phyloP scores from a whole-genome alignment of 495 filamentous ascomycete genomes.

The Xylaria acuta region DNA sequence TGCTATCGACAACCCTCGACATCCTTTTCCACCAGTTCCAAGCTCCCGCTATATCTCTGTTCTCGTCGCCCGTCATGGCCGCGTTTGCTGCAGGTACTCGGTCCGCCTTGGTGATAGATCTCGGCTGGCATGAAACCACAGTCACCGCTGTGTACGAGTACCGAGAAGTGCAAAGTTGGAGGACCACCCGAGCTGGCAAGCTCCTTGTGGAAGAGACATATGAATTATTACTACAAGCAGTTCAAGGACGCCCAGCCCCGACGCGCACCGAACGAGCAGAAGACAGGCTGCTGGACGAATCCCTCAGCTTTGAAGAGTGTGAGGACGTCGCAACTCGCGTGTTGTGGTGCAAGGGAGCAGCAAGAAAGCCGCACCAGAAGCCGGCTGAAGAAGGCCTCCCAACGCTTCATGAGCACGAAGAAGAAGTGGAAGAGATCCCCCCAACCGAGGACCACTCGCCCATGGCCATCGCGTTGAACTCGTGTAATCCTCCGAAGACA shows the following conservation, averaged over 20 bases:
- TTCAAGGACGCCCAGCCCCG: constrained; percentile 33
- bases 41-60: constrained; percentile 78
- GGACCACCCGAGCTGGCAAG: constrained; percentile 77
- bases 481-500: constrained; percentile 52
- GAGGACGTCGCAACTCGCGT: constrained; percentile 77
- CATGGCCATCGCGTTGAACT: constrained; percentile 57
- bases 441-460: constrained; percentile 38
- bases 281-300: constrained; percentile 38
- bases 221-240: constrained; percentile 59
- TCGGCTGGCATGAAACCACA: constrained; percentile 89
- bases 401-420: constrained; percentile 58
- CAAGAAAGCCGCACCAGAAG: constrained; percentile 34
- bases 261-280: constrained; percentile 31
- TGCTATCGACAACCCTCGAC: constrained; percentile 76
- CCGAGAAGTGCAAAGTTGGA: constrained; percentile 69
- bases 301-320: constrained; percentile 72
- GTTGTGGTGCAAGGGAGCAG: constrained; percentile 70
- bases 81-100: constrained; percentile 82
- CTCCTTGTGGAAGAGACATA: constrained; percentile 71
- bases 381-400: constrained; percentile 44
- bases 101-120: constrained; percentile 80
- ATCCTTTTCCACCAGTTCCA: constrained; percentile 81
- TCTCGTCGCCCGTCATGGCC: constrained; percentile 74
- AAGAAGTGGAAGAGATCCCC: constrained; percentile 45
- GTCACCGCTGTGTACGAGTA: constrained; percentile 88